A percentile compares a stretch with the other conserved stretches of the same genome.
phyloP scores from a whole-genome alignment of 2,329 filamentous ascomycete species.

The Paecilomyces niveus region DNA sequence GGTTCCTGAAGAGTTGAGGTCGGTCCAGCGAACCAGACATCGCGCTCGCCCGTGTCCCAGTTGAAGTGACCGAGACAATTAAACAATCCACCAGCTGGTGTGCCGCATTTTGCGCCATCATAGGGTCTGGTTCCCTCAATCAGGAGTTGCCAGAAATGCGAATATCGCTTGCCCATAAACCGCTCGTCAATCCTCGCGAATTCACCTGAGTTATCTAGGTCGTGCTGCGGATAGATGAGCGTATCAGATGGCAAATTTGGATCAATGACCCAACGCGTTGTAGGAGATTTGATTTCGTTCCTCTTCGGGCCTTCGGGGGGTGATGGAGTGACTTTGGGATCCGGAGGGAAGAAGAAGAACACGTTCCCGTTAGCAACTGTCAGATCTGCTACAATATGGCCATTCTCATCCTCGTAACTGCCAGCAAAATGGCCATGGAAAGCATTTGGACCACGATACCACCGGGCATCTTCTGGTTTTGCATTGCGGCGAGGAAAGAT shows the following conservation, averaged over 20 bases:
- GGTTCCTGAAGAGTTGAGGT: slow-evolving; percentile 24
- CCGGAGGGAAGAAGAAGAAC: slow-evolving; percentile 24
- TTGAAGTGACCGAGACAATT: slow-evolving; percentile 13
- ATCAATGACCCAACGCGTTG: slow-evolving; percentile 24
- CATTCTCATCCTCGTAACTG: slow-evolving; percentile 42
- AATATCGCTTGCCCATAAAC: slow-evolving; percentile 36
- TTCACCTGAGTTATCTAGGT: slow-evolving; percentile 27
- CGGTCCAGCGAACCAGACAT: slow-evolving; percentile 20
- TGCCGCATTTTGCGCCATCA: slow-evolving; percentile 18
- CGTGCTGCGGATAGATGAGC: slow-evolving; percentile 27
- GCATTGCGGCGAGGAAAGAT: slow-evolving; percentile 46
- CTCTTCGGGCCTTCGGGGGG: slow-evolving; percentile 3
- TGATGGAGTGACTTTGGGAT: slow-evolving; percentile 6
- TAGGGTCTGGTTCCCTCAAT: slow-evolving; percentile 20
- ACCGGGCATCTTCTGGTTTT: slow-evolving; percentile 45
- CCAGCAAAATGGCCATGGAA: slow-evolving; percentile 45
- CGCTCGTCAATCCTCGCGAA: slow-evolving; percentile 23
- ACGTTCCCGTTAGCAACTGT: slow-evolving; percentile 17
- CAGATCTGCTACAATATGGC: slow-evolving; percentile 40
- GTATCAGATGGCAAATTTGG: slow-evolving; percentile 22
- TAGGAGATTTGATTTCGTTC: slow-evolving; percentile 15
- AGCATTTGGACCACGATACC: slow-evolving; percentile 20
- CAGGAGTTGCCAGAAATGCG: slow-evolving; percentile 41
- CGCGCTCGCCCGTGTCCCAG: slow-evolving; percentile 12
- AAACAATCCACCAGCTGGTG: slow-evolving; percentile 14